Conservation (phyloP, 108 stramenopile species). For the Cyclotella atomus region DNA sequence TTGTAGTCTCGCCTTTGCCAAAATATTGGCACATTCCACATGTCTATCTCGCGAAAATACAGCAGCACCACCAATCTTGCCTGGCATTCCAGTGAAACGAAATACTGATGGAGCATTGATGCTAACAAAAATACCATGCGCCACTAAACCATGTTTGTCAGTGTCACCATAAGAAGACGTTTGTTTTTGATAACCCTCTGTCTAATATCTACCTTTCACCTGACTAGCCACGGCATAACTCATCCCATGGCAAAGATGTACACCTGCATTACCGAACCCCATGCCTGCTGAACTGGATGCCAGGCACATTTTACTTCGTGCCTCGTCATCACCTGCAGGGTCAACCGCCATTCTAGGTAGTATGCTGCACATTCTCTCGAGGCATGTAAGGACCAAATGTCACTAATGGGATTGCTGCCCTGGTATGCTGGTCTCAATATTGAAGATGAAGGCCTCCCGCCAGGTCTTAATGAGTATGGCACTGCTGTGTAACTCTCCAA, state of each 20-base stretch:
- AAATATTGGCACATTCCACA: conserved; percentile 50
- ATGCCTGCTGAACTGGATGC: conserved; percentile 64
- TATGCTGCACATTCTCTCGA: conserved; percentile 45
- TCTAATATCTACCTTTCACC: conserved; percentile 24
- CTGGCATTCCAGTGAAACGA: conserved; percentile 44
- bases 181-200: conserved; percentile 34
- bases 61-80: conserved; percentile 14
- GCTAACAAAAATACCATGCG: conserved; percentile 52
- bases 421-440: conserved; percentile 58
- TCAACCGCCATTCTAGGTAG: conserved; percentile 33
- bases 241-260: conserved; percentile 69
- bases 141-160: conserved; percentile 44
- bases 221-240: conserved; percentile 58
- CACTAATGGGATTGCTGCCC: conserved; percentile 51
- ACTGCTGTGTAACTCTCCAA: conserved; percentile 64
- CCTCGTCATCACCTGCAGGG: conserved; percentile 46
- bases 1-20: conserved; percentile 29
- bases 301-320: conserved; percentile 59
- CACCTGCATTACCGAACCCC: conserved; percentile 69
- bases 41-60: conserved; percentile 42
- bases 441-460: conserved; percentile 41
- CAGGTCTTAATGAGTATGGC: conserved; percentile 43
- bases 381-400: conserved; percentile 58
- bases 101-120: conserved; percentile 59
- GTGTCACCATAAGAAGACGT: background rate